Base-by-base conservation (phyloP, 768 basidiomycete species). In the Tylopilus plumbeoviolaceoides region DNA sequence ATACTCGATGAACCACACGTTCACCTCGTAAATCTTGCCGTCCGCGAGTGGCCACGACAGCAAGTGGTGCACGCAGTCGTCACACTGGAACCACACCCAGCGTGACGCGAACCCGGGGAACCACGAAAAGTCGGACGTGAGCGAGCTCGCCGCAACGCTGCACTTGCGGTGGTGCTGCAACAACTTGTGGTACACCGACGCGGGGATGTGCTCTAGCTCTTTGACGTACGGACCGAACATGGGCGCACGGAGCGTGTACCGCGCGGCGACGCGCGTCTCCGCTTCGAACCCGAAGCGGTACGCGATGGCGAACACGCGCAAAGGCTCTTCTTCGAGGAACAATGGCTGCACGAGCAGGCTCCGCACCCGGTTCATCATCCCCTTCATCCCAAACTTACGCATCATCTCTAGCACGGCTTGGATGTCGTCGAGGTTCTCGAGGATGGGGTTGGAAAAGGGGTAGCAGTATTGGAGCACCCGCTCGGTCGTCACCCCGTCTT, bases 81-180 rank as follows among this genome's bases (percentile, higher is more conserved):
- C 72, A 14, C 70, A 72, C 53, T 73, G 71, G 63, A 72, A 72
- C 64, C 68, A 72, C 41, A 70, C 63, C 63, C 66, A 73, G 28
- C 72, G 71, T 42, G 68, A 69, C 5, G 68, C 68, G 20, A 71
- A 69, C 14, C 57, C 62, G 1, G 64, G 72, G 57, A 72, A 71
- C 70, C 69, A 72, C 49, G 69, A 65, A 50, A 70, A 72, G 56
- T 69, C 69, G 12, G 64, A 64, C 31, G 69, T 71, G 31, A 72
- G 65, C 46, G 61, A 60, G 56, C 60, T 60, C 28, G 62, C 60
- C 31, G 61, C 63, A 21, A 69, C 45, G 47, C 70, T 66, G 51
- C 69, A 69, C 53, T 62, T 66, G 56, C 67, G 65, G 47, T 70
- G 69, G 52, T 72, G 72, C 56, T 70, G 71, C 6, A 70, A 60